Base-by-base conservation (phyloP, 1,139 yeast genomes). In the Geotrichum aggregatum region DNA sequence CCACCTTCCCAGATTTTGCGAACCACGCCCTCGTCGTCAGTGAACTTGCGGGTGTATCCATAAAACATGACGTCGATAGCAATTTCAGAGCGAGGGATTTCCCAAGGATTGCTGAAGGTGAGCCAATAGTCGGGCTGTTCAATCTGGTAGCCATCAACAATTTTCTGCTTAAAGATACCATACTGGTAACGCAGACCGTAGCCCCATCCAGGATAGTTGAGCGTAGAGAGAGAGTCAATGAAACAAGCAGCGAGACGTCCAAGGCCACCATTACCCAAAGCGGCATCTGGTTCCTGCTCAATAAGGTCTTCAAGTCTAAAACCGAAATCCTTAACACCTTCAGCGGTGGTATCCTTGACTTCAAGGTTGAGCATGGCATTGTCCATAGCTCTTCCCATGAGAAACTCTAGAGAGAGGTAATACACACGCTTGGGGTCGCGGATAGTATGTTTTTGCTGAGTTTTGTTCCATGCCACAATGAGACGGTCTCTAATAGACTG, bases 71-170 rank as follows among this genome's bases (percentile, higher is more conserved):
- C 85, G n/a, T 95, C 96, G 56, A 88, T 84, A 64, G 85, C 91
- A 60, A 91, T 86, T 70, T 91, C 98, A 59, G 77, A 72, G 65
- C 97, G 79, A 61, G 86, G 84, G 58, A 91, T 83, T 69, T 88
- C 96, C 97, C 97, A 91, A 18, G 97, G 95, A 65, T 87, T 87
- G 58, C 87, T 79, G 67, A 79, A 84, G 60, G 83, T 83, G 62
- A 91, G 77, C 97, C 97, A 91, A 70, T 89, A 87, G 68, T 91
- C 97, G 3, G 97, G 97, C 44, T 87, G 77, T 70, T 91, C 97
- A 44, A 89, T 94, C 71, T 91, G 97, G 70, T 87, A 87, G 14
- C 97, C 97, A 65, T 91, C 88, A 59, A 88, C 78, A 65, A 91
- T 88, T 68, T 83, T 83, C 71, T 91, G 98, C 62, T 88, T 80